Evolutionary conservation across 305 asterid species (phyloP).

Genomic region (Fraxinus sp.): DNA sequence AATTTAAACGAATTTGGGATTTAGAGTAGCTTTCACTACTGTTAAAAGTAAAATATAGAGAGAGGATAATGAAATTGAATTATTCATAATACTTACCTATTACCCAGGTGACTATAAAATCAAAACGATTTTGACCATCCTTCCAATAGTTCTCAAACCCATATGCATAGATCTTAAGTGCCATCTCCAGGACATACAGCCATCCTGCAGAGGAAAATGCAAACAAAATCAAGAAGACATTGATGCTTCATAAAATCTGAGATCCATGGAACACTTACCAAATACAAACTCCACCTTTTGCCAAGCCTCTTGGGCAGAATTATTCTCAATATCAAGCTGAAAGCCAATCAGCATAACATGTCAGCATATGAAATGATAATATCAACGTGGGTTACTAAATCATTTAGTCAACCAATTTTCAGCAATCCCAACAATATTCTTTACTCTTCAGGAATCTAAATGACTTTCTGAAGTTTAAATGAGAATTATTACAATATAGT

Average conservation of each 20-base stretch:
- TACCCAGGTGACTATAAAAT: conserved; percentile 87
- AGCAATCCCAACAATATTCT: not conserved
- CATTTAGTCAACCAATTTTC: conserved; percentile 12
- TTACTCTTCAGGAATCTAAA: not conserved
- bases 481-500: not conserved
- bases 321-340: conserved; percentile 89
- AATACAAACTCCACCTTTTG: conserved; percentile 81
- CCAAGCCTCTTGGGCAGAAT: conserved; percentile 76
- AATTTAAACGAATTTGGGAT: not conserved
- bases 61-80: not conserved
- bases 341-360: conserved; percentile 23
- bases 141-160: conserved; percentile 94
- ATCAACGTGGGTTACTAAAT: not conserved
- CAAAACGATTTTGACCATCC: conserved; percentile 93
- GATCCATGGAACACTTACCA: conserved; percentile 53
- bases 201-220: conserved; percentile 66
- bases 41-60: not conserved
- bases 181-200: conserved; percentile 90
- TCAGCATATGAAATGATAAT: conserved; percentile 19
- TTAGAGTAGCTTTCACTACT: conserved; percentile 5
- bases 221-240: conserved; percentile 13
- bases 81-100: conserved; percentile 57
- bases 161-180: conserved; percentile 69
- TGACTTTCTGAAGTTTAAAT: not conserved
- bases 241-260: conserved; percentile 5